These are phyloP conservation scores for Clarkia xantiana DNA, from an alignment of 345 rosid species.

Conservation along the genomic window DNA sequence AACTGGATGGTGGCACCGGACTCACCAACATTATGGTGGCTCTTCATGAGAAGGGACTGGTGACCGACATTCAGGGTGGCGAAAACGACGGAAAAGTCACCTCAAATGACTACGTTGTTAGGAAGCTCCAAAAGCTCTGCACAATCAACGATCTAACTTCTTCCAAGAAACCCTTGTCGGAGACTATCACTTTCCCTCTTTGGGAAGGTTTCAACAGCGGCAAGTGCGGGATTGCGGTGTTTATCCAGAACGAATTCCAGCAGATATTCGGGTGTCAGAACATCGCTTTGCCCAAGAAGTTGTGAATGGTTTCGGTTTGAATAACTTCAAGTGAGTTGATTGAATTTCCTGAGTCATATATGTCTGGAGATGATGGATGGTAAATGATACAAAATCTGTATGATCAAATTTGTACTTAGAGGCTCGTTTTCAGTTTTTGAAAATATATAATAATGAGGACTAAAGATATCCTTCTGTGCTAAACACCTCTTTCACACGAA, in stretches of 20 bases:
- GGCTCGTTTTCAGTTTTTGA: no score
- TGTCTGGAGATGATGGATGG: no score
- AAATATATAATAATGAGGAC: no score
- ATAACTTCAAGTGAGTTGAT: not conserved
- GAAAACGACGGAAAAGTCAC: slow-evolving; percentile 68
- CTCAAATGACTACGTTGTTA: slow-evolving; percentile 60
- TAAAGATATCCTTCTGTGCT: no score
- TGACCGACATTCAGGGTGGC: slow-evolving; percentile 45
- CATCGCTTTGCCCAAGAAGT: slow-evolving; percentile 36
- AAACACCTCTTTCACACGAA: no score
- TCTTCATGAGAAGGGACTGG: slow-evolving; percentile 55
- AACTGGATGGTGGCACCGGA: slow-evolving; percentile 37
- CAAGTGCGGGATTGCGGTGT: slow-evolving; percentile 64
- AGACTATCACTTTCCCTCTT: slow-evolving; percentile 43
- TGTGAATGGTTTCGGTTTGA: slow-evolving; percentile 30
- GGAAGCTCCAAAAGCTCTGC: slow-evolving; percentile 65
- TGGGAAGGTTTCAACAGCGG: slow-evolving; percentile 60
- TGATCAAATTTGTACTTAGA: no score
- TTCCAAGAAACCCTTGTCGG: slow-evolving; percentile 47
- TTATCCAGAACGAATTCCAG: slow-evolving; percentile 47
- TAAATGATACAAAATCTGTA: no score
- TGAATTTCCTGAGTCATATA: no score
- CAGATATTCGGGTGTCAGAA: slow-evolving; percentile 66
- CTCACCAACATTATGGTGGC: slow-evolving; percentile 51
- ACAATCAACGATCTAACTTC: slow-evolving; percentile 39